phyloP scores from a whole-genome alignment of 2,329 filamentous ascomycete genomes.

The Pseudogymnoascus sp. region DNA sequence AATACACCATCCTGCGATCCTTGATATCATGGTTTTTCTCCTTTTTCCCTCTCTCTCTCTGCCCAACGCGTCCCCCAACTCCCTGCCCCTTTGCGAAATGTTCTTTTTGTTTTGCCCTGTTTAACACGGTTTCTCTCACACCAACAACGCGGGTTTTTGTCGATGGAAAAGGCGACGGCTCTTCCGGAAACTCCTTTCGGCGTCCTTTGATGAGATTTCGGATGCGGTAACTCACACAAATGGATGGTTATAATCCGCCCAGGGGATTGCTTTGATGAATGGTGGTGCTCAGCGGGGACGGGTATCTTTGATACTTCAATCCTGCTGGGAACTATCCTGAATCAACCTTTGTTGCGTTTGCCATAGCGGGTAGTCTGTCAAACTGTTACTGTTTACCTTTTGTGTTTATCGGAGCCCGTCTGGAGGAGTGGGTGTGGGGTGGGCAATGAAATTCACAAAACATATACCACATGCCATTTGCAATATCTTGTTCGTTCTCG shows the following conservation, averaged over 20 bases:
- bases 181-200: constrained; percentile 20
- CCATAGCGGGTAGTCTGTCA: constrained; percentile 28
- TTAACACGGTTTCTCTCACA: constrained; percentile 15
- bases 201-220: constrained; percentile 24
- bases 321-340: neutral
- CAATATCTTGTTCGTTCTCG: neutral
- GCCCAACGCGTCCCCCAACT: neutral
- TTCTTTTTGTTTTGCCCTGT: constrained; percentile 24
- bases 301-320: neutral
- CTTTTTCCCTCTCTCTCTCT: constrained; percentile 26
- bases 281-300: neutral
- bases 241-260: constrained; percentile 16
- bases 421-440: constrained; percentile 12
- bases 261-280: constrained; percentile 18
- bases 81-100: constrained; percentile 17
- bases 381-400: constrained; percentile 8
- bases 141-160: constrained; percentile 24
- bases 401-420: constrained; percentile 20
- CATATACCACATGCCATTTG: constrained; percentile 20
- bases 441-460: constrained; percentile 17
- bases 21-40: constrained; percentile 34
- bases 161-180: constrained; percentile 22
- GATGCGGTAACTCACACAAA: constrained; percentile 26
- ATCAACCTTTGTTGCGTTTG: constrained; percentile 18
- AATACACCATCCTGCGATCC: constrained; percentile 34